These are phyloP conservation scores for Xylaria telfairii DNA, from an alignment of 495 filamentous ascomycete species.

Conservation along the genomic window DNA sequence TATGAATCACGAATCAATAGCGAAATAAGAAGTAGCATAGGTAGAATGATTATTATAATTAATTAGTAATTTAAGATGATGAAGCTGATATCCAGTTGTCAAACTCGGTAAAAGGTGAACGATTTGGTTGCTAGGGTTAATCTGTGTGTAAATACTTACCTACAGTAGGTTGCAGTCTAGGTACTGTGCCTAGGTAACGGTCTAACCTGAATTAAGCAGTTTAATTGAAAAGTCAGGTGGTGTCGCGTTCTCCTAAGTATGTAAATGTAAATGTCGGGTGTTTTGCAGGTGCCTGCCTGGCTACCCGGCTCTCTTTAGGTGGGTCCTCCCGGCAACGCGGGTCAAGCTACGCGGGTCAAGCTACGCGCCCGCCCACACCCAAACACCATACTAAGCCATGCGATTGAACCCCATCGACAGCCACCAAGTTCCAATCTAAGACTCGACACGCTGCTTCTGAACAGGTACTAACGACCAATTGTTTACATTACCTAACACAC, in stretches of 20 bases:
- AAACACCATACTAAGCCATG: not conserved
- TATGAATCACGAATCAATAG: constrained; percentile 16
- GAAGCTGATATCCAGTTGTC: not conserved
- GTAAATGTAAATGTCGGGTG: no score
- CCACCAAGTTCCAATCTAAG: not conserved
- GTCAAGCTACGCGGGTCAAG: constrained; percentile 12
- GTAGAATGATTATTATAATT: not conserved
- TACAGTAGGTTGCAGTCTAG: no score
- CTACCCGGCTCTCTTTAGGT: not conserved
- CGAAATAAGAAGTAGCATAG: not conserved
- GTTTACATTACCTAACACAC: constrained; percentile 8
- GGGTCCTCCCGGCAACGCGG: constrained; percentile 14
- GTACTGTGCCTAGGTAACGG: not conserved
- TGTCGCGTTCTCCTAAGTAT: no score
- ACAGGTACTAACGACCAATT: constrained; percentile 20
- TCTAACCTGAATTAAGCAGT: constrained; percentile 7
- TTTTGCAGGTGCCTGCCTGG: not conserved
- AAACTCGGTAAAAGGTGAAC: not conserved
- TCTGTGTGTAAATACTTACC: no score
- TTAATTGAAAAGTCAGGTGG: constrained; percentile 24
- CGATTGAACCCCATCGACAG: constrained; percentile 1
- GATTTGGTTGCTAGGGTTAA: not conserved
- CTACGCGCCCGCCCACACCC: constrained; percentile 6
- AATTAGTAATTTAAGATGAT: not conserved
- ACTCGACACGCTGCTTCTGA: not conserved